Percentiles rank a stretch among this genome's conserved stretches.
These are phyloP conservation scores for Aspergillus sp. DNA, from an alignment of 2,329 filamentous ascomycete genomes.

Conservation along the genomic window DNA sequence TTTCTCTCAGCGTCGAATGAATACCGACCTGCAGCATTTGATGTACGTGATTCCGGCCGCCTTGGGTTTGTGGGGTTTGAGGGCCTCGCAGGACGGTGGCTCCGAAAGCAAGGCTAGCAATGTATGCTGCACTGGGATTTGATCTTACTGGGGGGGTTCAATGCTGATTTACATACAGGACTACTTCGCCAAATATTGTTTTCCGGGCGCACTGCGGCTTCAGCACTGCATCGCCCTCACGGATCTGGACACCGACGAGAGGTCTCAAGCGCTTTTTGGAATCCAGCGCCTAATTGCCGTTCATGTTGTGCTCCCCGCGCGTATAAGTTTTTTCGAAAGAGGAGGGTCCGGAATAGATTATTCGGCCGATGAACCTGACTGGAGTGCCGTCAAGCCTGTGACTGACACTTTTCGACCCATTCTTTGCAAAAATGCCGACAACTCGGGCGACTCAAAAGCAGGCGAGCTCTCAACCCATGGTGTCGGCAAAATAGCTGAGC, in stretches of 20 bases:
- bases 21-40: slow-evolving; percentile 25
- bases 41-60: slow-evolving; percentile 25
- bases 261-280: slow-evolving; percentile 20
- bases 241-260: slow-evolving; percentile 23
- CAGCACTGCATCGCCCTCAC: slow-evolving; percentile 18
- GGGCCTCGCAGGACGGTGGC: slow-evolving; percentile 25
- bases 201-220: slow-evolving; percentile 26
- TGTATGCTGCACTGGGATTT: slow-evolving; percentile 14
- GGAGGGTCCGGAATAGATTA: slow-evolving; percentile 26
- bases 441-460: background rate
- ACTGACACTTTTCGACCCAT: slow-evolving; percentile 28
- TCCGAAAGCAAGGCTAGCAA: slow-evolving; percentile 26
- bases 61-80: slow-evolving; percentile 30
- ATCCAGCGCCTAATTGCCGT: slow-evolving; percentile 31
- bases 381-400: slow-evolving; percentile 26
- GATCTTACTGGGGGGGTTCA: too few relatives aligned
- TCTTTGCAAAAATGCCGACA: slow-evolving; percentile 15
- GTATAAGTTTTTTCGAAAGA: slow-evolving; percentile 27
- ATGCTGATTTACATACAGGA: slow-evolving; percentile 12
- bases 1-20: slow-evolving; percentile 19
- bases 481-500: slow-evolving; percentile 22
- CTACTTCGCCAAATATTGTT: slow-evolving; percentile 25
- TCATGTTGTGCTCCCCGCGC: slow-evolving; percentile 34
- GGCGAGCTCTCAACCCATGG: slow-evolving; percentile 6
- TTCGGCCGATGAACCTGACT: slow-evolving; percentile 24